Evolutionary conservation across 352 stramenopile genomes (phyloP).

Genomic region (Globisporangium cederbergense): DNA sequence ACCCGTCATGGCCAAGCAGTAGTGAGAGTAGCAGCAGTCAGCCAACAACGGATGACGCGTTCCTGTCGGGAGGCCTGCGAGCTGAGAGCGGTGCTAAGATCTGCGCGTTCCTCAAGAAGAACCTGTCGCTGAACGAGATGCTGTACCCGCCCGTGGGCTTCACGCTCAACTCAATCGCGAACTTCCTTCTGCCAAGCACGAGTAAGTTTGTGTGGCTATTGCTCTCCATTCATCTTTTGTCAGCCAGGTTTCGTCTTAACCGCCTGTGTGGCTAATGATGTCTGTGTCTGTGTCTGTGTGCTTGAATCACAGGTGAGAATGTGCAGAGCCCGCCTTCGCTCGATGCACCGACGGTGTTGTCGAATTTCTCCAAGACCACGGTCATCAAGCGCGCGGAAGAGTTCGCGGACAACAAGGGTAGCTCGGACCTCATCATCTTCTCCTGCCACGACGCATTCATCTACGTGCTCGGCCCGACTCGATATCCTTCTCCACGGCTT

Average conservation of each 20-base stretch:
- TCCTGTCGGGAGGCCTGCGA: constrained; percentile 17
- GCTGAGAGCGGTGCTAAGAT: constrained; percentile 58
- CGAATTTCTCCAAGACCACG: constrained; percentile 67
- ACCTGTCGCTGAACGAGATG: constrained; percentile 74
- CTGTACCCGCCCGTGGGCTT: constrained; percentile 79
- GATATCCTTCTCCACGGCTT: constrained; percentile 61
- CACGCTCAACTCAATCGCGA: constrained; percentile 30
- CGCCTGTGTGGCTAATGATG: neutral
- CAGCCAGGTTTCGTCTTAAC: neutral
- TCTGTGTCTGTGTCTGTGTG: neutral
- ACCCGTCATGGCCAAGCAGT: constrained; percentile 49
- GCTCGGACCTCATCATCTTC: constrained; percentile 80
- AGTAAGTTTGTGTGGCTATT: neutral
- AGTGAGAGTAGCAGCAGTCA: constrained; percentile 5
- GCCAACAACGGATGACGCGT: constrained; percentile 16
- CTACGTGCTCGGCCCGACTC: constrained; percentile 93
- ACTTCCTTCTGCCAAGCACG: constrained; percentile 17
- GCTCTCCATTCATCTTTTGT: too few species aligned
- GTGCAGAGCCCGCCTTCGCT: neutral
- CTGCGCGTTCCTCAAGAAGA: constrained; percentile 71
- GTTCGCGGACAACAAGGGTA: constrained; percentile 36
- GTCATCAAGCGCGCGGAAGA: constrained; percentile 78
- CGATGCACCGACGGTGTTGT: constrained; percentile 45
- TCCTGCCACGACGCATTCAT: constrained; percentile 93
- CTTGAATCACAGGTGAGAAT: constrained; percentile 1